Conservation (phyloP, 306 rosid species). For the Lathyrus aphaca region DNA sequence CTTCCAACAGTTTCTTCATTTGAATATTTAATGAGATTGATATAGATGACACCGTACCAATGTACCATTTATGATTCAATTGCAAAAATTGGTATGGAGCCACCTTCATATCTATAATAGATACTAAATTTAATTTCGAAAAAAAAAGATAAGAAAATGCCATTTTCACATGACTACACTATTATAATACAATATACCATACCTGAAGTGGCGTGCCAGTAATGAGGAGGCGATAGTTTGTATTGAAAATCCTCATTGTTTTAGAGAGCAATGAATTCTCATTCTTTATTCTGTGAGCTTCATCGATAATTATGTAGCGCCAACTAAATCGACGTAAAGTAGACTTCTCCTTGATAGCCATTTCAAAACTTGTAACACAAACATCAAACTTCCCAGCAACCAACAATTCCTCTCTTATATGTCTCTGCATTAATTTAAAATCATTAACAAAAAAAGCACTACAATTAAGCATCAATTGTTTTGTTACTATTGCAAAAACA, state of each 20-base stretch:
- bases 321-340: slow-evolving; percentile 92
- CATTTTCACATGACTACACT: not conserved
- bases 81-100: slow-evolving; percentile 23
- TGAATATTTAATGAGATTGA: slow-evolving; percentile 1
- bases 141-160: not conserved
- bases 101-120: slow-evolving; percentile 8
- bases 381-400: slow-evolving; percentile 98
- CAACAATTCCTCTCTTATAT: slow-evolving; percentile 81
- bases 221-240: slow-evolving; percentile 93
- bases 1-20: slow-evolving; percentile 22
- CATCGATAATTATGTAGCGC: slow-evolving; percentile 98
- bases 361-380: slow-evolving; percentile 98
- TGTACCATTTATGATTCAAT: not conserved
- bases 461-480: not conserved
- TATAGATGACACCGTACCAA: slow-evolving; percentile 7
- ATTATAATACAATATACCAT: slow-evolving; percentile 27
- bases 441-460: slow-evolving; percentile 5
- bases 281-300: slow-evolving; percentile 99
- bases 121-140: slow-evolving; percentile 1
- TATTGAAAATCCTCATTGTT: slow-evolving; percentile 90
- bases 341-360: slow-evolving; percentile 97
- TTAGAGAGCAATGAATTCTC: slow-evolving; percentile 96
- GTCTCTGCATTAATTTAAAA: slow-evolving; percentile 60
- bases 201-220: slow-evolving; percentile 99
- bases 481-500: slow-evolving; percentile 18